A percentile compares a stretch with the other conserved stretches of the same genome.
Conservation (phyloP, 805 yeast species). For the Debaryomyces tyrocola region DNA sequence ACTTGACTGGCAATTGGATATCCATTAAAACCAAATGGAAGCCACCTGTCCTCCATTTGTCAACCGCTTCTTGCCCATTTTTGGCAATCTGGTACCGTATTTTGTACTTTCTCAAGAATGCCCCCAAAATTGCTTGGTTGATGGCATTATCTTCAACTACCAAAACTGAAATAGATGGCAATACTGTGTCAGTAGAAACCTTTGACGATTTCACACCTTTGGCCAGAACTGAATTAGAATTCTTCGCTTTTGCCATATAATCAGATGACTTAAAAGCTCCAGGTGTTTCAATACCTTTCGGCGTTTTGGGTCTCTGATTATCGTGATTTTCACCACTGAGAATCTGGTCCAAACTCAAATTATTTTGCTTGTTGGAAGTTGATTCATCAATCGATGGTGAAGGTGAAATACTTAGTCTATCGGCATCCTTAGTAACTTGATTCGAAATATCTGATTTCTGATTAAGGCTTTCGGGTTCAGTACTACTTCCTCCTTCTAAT, state of each 20-base stretch:
- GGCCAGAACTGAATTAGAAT: neutral
- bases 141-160: conserved; percentile 97
- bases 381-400: conserved; percentile 9
- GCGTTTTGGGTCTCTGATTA: neutral
- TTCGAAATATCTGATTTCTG: neutral
- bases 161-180: conserved; percentile 85
- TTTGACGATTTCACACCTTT: conserved; percentile 12
- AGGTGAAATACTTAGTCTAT: conserved; percentile 8
- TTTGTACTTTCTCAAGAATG: conserved; percentile 80
- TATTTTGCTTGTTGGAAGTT: neutral
- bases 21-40: conserved; percentile 96
- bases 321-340: too few species aligned
- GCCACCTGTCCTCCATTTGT: conserved; percentile 92
- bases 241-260: neutral
- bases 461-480: neutral
- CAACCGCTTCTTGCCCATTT: conserved; percentile 93
- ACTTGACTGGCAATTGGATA: conserved; percentile 91
- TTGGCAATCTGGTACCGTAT: conserved; percentile 85
- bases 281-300: neutral
- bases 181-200: conserved; percentile 57
- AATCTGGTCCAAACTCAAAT: neutral
- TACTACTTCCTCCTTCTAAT: neutral
- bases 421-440: neutral
- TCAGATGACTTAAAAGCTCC: neutral
- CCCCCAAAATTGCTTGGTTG: conserved; percentile 87